Base-by-base conservation (phyloP, 2,329 filamentous ascomycete genomes). In the Neopestalotiopsis sp. region DNA sequence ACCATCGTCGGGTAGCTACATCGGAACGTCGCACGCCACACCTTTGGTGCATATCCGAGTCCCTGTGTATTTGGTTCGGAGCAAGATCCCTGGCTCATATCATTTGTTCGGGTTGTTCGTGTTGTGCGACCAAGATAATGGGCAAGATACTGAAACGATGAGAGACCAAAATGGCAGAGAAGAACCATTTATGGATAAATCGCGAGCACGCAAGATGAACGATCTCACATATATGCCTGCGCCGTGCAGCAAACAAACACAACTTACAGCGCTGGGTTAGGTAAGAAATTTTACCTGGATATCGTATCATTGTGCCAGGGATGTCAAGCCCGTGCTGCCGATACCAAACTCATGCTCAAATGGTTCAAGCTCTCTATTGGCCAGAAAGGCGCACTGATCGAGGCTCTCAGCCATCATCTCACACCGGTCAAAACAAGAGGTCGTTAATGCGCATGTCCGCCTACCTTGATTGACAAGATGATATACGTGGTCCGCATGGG, bases 321-420 rank as follows among this genome's bases (percentile, higher is more conserved):
- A 52, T 52, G 6, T 9, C 17, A n/a, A 52, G 9, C 17, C 45
- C 5, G 17, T n/a, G 45, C 45, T 12, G 45, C 45, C 45, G 7
- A 52, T 52, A 52, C 45, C 45, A 52, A n/a, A 52, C 20, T 52
- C 45, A 20, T 52, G 17, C 3, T 52, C n/a, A 14, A 17, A 52
- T 52, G 45, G 45, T 52, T 52, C 45, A 20, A n/a, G 45, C n/a
- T 52, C 45, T 52, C 45, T 52, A 52, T 52, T 52, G 45, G 45
- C 6, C 5, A 52, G 45, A 17, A n/a, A 52, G 17, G 3, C 7
- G n/a, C 20, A 9, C 45, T n/a, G 45, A 20, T 52, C 45, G 10
- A 52, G 45, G 17, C 45, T 52, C 45, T n/a, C 17, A 52, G 45
- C 45, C 45, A 52, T 52, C 45, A 17, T 52, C 45, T 52, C 45